These are phyloP conservation scores for Rosa chinensis DNA, from an alignment of 306 rosid species.

Conservation along the genomic window DNA sequence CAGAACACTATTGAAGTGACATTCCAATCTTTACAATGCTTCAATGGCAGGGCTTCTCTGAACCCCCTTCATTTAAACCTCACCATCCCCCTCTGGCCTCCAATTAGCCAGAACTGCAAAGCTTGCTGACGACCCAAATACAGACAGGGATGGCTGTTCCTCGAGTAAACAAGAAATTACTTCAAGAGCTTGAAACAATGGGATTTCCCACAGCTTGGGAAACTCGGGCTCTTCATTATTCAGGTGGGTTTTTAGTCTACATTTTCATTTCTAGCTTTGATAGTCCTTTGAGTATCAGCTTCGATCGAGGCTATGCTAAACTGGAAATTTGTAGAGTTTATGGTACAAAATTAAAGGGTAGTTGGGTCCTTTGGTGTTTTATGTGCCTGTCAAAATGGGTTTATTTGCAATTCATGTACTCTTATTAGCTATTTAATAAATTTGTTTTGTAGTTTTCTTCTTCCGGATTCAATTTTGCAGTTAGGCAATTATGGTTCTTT, in stretches of 20 bases:
- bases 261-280: background rate
- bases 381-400: background rate
- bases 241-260: constrained; percentile 42
- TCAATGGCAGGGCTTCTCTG: too few relatives aligned
- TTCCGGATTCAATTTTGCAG: background rate
- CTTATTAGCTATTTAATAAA: background rate
- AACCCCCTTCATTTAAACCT: constrained; percentile 8
- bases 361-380: too few relatives aligned
- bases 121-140: background rate
- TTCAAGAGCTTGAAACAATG: constrained; percentile 55
- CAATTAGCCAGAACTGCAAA: background rate
- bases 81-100: background rate
- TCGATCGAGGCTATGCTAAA: too few relatives aligned
- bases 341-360: too few relatives aligned
- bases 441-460: background rate
- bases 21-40: constrained; percentile 14
- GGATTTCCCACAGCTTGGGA: constrained; percentile 61
- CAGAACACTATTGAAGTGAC: constrained; percentile 25
- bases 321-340: too few relatives aligned
- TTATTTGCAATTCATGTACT: background rate
- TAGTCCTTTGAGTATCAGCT: too few relatives aligned
- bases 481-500: background rate
- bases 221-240: constrained; percentile 56
- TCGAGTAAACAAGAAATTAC: constrained; percentile 53
- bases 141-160: constrained; percentile 53